These are phyloP conservation scores for Cryptococcus sp. DNA, from an alignment of 1,284 basidiomycete genomes.

Conservation along the genomic window DNA sequence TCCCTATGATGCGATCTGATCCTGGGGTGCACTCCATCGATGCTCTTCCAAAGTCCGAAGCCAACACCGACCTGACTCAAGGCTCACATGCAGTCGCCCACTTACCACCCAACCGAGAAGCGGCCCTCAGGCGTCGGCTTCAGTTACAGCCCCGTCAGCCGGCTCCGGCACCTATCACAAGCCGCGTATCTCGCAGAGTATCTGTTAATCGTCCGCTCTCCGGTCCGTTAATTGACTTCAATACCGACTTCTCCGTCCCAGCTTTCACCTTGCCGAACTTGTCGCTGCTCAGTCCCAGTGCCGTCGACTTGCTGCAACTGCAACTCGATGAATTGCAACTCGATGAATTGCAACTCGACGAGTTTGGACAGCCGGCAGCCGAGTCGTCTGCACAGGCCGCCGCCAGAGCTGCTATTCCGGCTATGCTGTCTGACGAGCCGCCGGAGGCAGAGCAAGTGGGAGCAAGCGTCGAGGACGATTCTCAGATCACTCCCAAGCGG, in stretches of 20 bases:
- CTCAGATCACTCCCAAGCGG: constrained; percentile 11
- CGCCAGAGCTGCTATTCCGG: constrained; percentile 13
- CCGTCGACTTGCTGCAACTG: background rate
- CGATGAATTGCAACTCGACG: too few relatives aligned
- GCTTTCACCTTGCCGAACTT: background rate
- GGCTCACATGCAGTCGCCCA: too few relatives aligned
- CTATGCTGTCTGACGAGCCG: too few relatives aligned
- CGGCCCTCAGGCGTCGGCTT: constrained; percentile 33
- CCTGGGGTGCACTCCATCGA: too few relatives aligned
- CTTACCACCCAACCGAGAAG: constrained; percentile 37
- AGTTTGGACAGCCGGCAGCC: constrained; percentile 2
- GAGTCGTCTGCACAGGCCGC: constrained; percentile 29
- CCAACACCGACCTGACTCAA: too few relatives aligned
- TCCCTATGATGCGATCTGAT: too few relatives aligned
- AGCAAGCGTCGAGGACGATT: too few relatives aligned
- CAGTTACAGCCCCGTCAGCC: background rate
- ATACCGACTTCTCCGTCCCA: constrained; percentile 9
- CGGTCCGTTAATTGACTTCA: constrained; percentile 35
- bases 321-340: too few relatives aligned
- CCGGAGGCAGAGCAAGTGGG: background rate
- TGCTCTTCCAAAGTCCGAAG: too few relatives aligned
- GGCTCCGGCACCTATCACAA: background rate
- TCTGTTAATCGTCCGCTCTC: constrained; percentile 4
- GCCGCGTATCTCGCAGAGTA: background rate
- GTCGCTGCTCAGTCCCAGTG: too few relatives aligned